A percentile compares a stretch with the other conserved stretches of the same genome.
Evolutionary conservation across 2,329 filamentous ascomycete genomes (phyloP).

Genomic region (Fusarium sulawesiense): DNA sequence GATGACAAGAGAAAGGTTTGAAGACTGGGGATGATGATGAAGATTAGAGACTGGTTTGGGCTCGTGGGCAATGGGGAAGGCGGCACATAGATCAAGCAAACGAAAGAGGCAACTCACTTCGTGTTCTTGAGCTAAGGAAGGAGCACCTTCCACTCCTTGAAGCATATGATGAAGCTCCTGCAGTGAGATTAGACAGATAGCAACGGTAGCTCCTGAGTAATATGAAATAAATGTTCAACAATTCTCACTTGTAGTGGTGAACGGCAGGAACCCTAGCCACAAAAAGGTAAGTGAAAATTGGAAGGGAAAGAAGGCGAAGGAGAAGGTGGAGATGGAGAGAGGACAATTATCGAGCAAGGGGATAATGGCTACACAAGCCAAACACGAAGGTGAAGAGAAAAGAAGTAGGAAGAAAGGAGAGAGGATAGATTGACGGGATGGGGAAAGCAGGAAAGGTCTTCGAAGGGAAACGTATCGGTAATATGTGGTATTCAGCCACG

Average conservation of each 20-base stretch:
- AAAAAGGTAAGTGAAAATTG: not conserved
- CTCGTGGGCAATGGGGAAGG: not conserved
- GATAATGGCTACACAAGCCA: not conserved
- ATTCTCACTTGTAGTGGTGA: not conserved
- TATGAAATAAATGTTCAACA: not conserved
- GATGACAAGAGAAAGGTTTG: constrained; percentile 10
- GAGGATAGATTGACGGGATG: not conserved
- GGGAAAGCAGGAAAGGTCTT: not conserved
- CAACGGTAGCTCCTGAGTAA: not conserved
- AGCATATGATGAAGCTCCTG: not conserved
- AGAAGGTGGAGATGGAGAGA: not conserved
- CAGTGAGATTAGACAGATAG: not conserved
- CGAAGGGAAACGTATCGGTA: not conserved
- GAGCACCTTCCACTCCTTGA: constrained; percentile 13
- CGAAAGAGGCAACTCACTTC: not conserved
- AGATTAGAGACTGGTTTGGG: not conserved
- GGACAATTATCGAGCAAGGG: not conserved
- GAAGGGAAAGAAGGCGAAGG: not conserved
- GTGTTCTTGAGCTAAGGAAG: constrained; percentile 5
- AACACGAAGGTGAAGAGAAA: not conserved
- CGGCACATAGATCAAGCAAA: not conserved
- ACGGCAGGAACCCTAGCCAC: not conserved
- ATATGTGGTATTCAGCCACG: not conserved
- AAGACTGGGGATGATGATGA: not conserved
- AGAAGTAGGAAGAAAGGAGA: not conserved